Evolutionary conservation across 2,329 filamentous ascomycete genomes (phyloP), one percentile per base, ranked within the genome.

Genomic region (Podosphaera xanthii): DNA sequence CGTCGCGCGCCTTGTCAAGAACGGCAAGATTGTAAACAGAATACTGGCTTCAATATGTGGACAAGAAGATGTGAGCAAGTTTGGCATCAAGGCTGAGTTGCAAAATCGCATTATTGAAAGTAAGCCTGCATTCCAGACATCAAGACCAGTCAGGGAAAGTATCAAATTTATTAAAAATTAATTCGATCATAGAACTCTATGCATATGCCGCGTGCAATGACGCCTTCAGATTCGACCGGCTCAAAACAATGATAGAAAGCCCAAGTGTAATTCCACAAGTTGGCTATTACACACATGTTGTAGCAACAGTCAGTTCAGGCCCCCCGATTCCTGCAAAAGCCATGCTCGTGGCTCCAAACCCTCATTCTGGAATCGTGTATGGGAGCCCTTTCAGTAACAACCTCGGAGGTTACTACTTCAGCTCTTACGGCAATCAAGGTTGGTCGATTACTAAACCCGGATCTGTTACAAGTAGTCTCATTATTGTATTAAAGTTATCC

Each of bases 71-170:
- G 75, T 94, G 42, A 78, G 80, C 64, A 84, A 87, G 61, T 86
- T 84, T 35, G 92, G 92, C 30, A 84, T 92, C 67, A 98, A 98
- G 75, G 80, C 82, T 40, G 79, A 86, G 49, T 74, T 97, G 61
- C 89, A 95, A 71, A 73, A 74, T 60, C 83, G 91, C 66, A 86
- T 96, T 62, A 80, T 84, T 63, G 75, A 80, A 61, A 79, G 92
- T 97, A 76, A 72, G 86, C 22, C 22, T 81, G 59, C 36, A 40
- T 6, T 40, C 36, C 36, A 40, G 36, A 5, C 36, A 40, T 40
- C 36, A 40, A 40, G 6, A 5, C 10, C 10, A 5, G 10, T 5
- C 5, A 7, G 10, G 33, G 10, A 30, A 8, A 6, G 4, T 49
- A 5, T 30, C 46, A n/a, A n/a, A 1, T 49, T 1, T 7, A n/a